Evolutionary conservation across 78 protist genomes (phyloP).

Genomic region (Dictyostelium intermedium): DNA sequence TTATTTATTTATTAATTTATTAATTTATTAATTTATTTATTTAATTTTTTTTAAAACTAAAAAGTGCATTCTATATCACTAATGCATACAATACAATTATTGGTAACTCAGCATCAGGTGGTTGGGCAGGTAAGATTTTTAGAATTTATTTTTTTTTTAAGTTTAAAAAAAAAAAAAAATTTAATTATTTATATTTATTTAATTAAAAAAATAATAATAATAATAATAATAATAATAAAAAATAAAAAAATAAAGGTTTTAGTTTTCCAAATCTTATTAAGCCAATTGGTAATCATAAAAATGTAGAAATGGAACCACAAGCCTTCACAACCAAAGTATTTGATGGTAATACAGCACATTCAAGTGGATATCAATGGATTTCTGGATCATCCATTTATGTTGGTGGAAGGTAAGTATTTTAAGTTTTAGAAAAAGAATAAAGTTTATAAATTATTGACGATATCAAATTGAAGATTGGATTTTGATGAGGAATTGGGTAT

Average conservation of each 20-base stretch:
- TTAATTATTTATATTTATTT: too few relatives aligned
- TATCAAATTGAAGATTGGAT: too few relatives aligned
- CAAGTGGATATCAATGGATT: constrained; percentile 70
- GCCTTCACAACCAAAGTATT: constrained; percentile 39
- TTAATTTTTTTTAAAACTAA: background rate
- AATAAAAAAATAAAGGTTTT: too few relatives aligned
- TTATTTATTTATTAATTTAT: too few relatives aligned
- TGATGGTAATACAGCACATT: constrained; percentile 84
- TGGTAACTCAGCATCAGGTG: background rate
- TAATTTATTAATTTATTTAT: background rate
- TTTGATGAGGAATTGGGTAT: background rate
- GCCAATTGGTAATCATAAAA: constrained; percentile 59
- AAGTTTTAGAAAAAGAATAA: too few relatives aligned
- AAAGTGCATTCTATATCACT: background rate
- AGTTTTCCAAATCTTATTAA: constrained; percentile 63
- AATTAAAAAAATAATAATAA: too few relatives aligned
- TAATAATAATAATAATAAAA: too few relatives aligned
- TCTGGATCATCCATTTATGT: constrained; percentile 79
- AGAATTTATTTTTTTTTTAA: background rate
- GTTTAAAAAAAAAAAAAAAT: too few relatives aligned
- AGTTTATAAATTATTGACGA: too few relatives aligned
- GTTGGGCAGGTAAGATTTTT: too few relatives aligned
- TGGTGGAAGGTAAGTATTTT: constrained; percentile 20
- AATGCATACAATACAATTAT: background rate
- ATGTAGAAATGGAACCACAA: constrained; percentile 18